A percentile compares a stretch with the other conserved stretches of the same genome.
Conservation (phyloP, 352 stramenopile species). For the Lagenidium giganteum region DNA sequence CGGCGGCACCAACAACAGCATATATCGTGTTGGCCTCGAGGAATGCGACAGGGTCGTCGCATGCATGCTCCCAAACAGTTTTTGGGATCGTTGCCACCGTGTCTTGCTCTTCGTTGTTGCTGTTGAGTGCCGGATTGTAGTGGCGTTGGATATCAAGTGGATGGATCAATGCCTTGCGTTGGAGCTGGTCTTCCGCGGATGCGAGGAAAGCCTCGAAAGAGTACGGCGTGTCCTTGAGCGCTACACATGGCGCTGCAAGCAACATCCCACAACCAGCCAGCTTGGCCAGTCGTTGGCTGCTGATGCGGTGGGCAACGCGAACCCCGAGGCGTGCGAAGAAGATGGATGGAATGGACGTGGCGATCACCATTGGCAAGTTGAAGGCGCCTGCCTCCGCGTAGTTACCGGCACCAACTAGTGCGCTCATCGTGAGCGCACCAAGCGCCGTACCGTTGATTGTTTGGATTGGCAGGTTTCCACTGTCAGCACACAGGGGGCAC, state of each 20-base stretch:
- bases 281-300: conserved; percentile 15
- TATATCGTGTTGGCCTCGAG: conserved; percentile 14
- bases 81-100: no score
- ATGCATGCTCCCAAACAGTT: no score
- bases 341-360: conserved; percentile 17
- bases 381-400: conserved; percentile 15
- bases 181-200: no score
- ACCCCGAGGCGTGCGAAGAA: conserved; percentile 20
- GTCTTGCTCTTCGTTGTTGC: no score
- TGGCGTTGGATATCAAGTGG: no score
- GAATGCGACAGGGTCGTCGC: conserved; percentile 12
- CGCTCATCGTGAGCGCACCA: conserved; percentile 18
- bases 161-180: no score
- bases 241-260: no score
- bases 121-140: no score
- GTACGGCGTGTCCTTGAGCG: no score
- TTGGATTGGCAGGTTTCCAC: conserved; percentile 26
- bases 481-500: no score
- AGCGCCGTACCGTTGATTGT: conserved; percentile 24
- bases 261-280: no score
- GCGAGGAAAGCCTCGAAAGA: no score
- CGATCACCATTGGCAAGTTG: conserved; percentile 20
- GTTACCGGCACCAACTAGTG: conserved; percentile 17
- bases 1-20: conserved; percentile 10
- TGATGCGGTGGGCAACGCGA: conserved; percentile 16